Conservation (phyloP, 2,329 filamentous ascomycete species). For the Cladobotryum protrusum region DNA sequence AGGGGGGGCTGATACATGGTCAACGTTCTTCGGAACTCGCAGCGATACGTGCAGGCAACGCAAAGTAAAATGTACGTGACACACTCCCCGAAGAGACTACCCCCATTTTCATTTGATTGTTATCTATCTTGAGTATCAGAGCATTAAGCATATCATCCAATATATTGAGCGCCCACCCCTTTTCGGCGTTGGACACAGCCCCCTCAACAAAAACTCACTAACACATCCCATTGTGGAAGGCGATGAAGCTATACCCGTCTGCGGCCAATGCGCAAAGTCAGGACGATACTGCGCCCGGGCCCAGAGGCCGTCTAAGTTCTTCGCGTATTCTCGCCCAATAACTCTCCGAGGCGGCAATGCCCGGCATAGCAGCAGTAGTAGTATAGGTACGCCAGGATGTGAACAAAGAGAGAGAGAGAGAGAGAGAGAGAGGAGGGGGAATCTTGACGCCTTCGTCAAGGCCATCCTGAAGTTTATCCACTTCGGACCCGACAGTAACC, state of each 20-base stretch:
- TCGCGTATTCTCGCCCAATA: not conserved
- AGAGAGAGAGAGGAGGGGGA: too few relatives aligned
- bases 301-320: conserved; percentile 14
- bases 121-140: too few relatives aligned
- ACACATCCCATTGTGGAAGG: conserved; percentile 18
- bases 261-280: conserved; percentile 25
- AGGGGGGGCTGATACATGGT: too few relatives aligned
- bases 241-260: conserved; percentile 26
- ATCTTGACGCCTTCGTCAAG: not conserved
- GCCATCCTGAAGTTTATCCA: not conserved
- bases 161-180: not conserved
- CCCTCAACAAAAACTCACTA: not conserved
- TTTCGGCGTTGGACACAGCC: conserved; percentile 3
- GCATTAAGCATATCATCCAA: not conserved
- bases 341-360: too few relatives aligned
- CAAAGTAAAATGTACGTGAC: conserved; percentile 29
- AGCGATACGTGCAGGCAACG: conserved; percentile 33
- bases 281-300: conserved; percentile 30
- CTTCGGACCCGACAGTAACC: not conserved
- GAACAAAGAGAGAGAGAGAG: not conserved
- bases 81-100: not conserved
- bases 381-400: conserved; percentile 1
- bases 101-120: too few relatives aligned
- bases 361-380: not conserved
- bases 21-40: not conserved